Percentiles rank a stretch among this genome's conserved stretches.
Evolutionary conservation across 2,329 filamentous ascomycete genomes (phyloP).

Genomic region (Huntiella moniliformis): DNA sequence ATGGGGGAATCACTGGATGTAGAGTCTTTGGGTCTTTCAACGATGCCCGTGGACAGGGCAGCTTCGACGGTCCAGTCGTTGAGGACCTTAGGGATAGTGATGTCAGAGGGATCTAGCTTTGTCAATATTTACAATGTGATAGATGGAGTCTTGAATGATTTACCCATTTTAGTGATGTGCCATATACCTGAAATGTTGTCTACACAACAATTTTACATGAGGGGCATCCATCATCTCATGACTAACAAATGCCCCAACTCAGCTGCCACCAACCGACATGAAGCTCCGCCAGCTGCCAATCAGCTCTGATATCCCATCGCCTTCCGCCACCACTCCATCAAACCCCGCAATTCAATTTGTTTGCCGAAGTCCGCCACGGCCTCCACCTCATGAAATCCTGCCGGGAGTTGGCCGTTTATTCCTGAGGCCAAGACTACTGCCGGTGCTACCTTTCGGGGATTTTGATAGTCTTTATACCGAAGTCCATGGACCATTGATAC

Average conservation of each 20-base stretch:
- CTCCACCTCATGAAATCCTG: slow-evolving; percentile 35
- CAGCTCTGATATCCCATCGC: slow-evolving; percentile 38
- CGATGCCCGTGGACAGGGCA: slow-evolving; percentile 11
- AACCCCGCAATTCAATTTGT: slow-evolving; percentile 39
- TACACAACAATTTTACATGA: too few relatives aligned
- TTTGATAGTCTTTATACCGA: slow-evolving; percentile 55
- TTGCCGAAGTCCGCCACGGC: slow-evolving; percentile 46
- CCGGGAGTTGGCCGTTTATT: slow-evolving; percentile 2
- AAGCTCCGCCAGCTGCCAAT: neutral
- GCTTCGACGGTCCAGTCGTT: slow-evolving; percentile 15
- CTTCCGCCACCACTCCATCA: slow-evolving; percentile 46
- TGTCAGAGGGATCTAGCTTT: slow-evolving; percentile 14
- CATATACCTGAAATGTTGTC: neutral
- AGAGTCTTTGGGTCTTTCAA: slow-evolving; percentile 27
- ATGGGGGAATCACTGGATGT: slow-evolving; percentile 49
- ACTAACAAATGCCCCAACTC: too few relatives aligned
- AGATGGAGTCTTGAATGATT: too few relatives aligned
- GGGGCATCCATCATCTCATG: too few relatives aligned
- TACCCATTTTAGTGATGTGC: neutral
- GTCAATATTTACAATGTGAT: neutral
- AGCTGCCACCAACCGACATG: too few relatives aligned
- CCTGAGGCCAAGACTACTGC: slow-evolving; percentile 9
- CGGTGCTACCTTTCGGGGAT: slow-evolving; percentile 32
- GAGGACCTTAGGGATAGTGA: slow-evolving; percentile 14
- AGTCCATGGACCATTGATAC: slow-evolving; percentile 43